Conservation (phyloP, 1,139 yeast genomes). For the Lodderomyces parapsilosis region DNA sequence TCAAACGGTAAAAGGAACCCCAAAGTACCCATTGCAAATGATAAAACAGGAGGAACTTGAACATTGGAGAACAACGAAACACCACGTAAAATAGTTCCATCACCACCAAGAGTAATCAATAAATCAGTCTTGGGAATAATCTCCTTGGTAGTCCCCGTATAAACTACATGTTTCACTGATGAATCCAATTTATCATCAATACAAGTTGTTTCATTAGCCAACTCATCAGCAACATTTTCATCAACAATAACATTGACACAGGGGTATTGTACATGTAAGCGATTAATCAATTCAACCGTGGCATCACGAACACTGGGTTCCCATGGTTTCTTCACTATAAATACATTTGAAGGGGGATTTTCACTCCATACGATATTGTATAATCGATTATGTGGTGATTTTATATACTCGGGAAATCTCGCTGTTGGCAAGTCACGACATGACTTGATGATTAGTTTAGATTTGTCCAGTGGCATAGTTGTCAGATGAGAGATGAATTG, state of each 20-base stretch:
- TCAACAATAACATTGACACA: constrained; percentile 75
- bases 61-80: constrained; percentile 62
- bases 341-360: constrained; percentile 57
- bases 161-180: constrained; percentile 20
- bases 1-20: constrained; percentile 91
- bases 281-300: constrained; percentile 60
- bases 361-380: constrained; percentile 49
- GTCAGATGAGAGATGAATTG: background rate
- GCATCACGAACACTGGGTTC: constrained; percentile 63
- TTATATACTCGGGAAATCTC: constrained; percentile 13
- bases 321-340: constrained; percentile 85
- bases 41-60: constrained; percentile 82
- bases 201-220: constrained; percentile 31
- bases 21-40: constrained; percentile 87
- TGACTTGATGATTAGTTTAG: constrained; percentile 8
- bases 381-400: constrained; percentile 12
- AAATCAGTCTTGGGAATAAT: constrained; percentile 64
- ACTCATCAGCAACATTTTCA: constrained; percentile 72
- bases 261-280: constrained; percentile 59
- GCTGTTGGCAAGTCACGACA: constrained; percentile 13
- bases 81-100: constrained; percentile 86
- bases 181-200: constrained; percentile 10
- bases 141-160: constrained; percentile 58
- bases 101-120: constrained; percentile 89
- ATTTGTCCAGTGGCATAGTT: background rate